Base-by-base conservation (phyloP, 495 filamentous ascomycete genomes). In the Neurospora pannonica region DNA sequence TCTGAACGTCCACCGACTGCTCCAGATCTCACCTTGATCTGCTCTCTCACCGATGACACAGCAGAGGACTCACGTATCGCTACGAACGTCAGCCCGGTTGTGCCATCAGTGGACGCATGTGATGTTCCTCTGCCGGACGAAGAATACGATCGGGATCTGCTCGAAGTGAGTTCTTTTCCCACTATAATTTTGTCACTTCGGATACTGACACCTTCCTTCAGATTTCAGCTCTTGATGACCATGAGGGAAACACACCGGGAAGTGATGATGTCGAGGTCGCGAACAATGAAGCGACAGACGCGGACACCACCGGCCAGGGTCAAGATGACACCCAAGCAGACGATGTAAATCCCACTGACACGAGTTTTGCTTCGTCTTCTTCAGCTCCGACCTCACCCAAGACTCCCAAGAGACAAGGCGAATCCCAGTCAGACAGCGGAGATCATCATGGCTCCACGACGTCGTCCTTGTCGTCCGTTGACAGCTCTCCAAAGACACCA, bases 31-130 rank as follows among this genome's bases (percentile, higher is more conserved):
- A 62, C 2, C 28, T 3, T 31, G 15, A 1, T 17, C 11, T 0
- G 0, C 2, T 1, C 54, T 1, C 0, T 6, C 54, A 62, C 54
- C 4, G 28, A 4, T 0, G 2, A 19, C 2, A 9, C 13, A 62
- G 8, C 54, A 0, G 5, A 31, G 11, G 28, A 62, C 54, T 17
- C 54, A 2, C 15, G 0, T 19, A 0, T 62, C 1, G 0, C 54
- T 0, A 34, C 5, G 0, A 2, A 60, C 2, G 6, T 15, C 5
- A 67, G 28, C 54, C 28, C 3, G 6, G 15, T 0, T 0, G 0
- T 19, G 31, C 54, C 3, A 34, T 1, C 28, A 1, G 11, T 67
- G 3, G 54, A 34, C 15, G 54, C 54, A 9, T 0, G 0, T 2
- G 0, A 67, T 67, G 6, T 67, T 19, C 28, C 54, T 4, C 28